Conservation (phyloP, 225 moss, liverwort and hornwort genomes). For the Bryoerythrophyllum caledonicum region DNA sequence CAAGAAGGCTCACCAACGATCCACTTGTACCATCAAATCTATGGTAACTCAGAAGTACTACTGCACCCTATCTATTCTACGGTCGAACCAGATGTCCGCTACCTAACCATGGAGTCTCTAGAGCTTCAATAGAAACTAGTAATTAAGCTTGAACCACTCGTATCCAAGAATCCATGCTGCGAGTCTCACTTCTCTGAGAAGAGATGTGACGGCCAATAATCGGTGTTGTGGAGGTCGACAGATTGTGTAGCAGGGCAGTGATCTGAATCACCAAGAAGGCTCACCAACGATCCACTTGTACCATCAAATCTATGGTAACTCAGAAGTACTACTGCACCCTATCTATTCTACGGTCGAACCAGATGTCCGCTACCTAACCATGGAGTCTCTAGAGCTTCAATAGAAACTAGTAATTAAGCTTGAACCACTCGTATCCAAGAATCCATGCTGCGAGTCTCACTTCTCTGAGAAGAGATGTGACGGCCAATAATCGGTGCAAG, state of each 20-base stretch:
- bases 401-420: constrained; percentile 18
- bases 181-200: too few relatives aligned
- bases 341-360: constrained; percentile 18
- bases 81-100: background rate
- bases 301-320: constrained; percentile 20
- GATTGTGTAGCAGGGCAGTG: constrained; percentile 26
- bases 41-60: background rate
- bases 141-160: background rate
- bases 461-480: constrained; percentile 1
- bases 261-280: background rate
- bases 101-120: background rate
- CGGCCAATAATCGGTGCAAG: background rate
- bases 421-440: background rate
- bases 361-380: background rate
- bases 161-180: background rate
- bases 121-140: constrained; percentile 22
- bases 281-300: background rate
- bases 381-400: constrained; percentile 12
- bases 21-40: constrained; percentile 18
- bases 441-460: background rate
- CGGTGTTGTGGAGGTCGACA: constrained; percentile 30
- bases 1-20: background rate
- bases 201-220: too few relatives aligned
- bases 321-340: background rate
- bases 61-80: constrained; percentile 19